Base-by-base conservation (phyloP, 306 rosid genomes). In the Pyrus communis region DNA sequence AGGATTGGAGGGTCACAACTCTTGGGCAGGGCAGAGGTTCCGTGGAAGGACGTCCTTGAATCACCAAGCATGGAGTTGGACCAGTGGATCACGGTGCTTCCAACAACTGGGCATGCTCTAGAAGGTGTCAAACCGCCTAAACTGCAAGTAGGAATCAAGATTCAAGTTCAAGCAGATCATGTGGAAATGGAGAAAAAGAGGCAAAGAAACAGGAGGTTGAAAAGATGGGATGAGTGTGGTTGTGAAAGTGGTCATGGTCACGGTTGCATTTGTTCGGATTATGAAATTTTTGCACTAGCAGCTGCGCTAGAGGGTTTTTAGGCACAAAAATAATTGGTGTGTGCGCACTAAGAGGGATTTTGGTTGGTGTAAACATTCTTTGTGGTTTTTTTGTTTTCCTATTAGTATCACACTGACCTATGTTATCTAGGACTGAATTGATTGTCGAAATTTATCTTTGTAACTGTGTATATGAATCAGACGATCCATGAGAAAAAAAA, bases 11-110 rank as follows among this genome's bases (percentile, higher is more conserved):
- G 97, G 27, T 95, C 99, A 52, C 84, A 73, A 28, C 82, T 92
- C 46, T 66, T 95, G 59, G 92, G 91, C 2, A 88, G 71, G 79
- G 92, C 86, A 76, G 89, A 87, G 85, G 80, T 95, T 81, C 83
- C 89, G 14, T 90, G 95, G 97, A 85, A 78, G 73, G 67, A 68
- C 27, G 71, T 92, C 76, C 70, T 88, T n/a, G 89, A 87, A 63
- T 88, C 96, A 10, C 89, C 89, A 68, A 81, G 87, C 67, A 87
- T 83, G 92, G 91, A 59, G 43, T 71, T 88, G 11, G 89, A 89
- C 52, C 83, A 78, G 81, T 95, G 97, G 97, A 64, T 92, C 60
- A 73, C 83, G 19, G 58, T 90, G 85, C 82, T 70, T 79, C 69
- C 86, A 74, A 60, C 28, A 12, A 73, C 60, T 19, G 76, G 73